phyloP scores from a whole-genome alignment of 2,329 filamentous ascomycete genomes.

The Chalaropsis thielavioides region DNA sequence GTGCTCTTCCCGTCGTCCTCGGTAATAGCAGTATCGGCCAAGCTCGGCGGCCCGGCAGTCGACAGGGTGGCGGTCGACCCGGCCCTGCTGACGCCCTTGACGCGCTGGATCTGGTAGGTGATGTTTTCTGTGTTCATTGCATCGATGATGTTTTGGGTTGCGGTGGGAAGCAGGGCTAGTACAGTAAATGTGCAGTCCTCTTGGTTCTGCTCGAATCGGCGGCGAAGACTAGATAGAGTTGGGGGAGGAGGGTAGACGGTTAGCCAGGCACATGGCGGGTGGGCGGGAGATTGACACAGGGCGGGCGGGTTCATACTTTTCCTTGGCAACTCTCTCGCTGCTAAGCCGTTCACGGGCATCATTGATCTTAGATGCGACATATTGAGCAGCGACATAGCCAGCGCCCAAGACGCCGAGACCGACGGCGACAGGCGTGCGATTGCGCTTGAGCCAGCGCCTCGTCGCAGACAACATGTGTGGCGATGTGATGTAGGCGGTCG shows the following conservation, averaged over 20 bases:
- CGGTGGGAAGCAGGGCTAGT: conserved; percentile 83
- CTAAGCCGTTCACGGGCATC: conserved; percentile 94
- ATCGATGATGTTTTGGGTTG: conserved; percentile 75
- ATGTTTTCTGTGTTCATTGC: conserved; percentile 84
- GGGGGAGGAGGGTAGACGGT: conserved; percentile 10
- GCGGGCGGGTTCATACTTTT: conserved; percentile 51
- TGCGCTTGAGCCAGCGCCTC: conserved; percentile 82
- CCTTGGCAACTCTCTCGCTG: conserved; percentile 85
- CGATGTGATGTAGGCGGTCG: neutral
- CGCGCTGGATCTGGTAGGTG: conserved; percentile 84
- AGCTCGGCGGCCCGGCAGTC: conserved; percentile 43
- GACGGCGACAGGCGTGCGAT: conserved; percentile 78
- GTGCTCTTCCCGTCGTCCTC: conserved; percentile 73
- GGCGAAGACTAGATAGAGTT: conserved; percentile 57
- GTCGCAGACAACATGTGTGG: conserved; percentile 50
- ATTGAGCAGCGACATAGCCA: conserved; percentile 84
- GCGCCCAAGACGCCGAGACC: conserved; percentile 76
- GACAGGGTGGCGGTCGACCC: conserved; percentile 41
- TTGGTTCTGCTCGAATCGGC: conserved; percentile 96
- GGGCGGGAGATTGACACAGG: neutral
- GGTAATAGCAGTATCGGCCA: conserved; percentile 55
- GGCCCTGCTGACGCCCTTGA: conserved; percentile 54
- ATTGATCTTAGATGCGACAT: conserved; percentile 78
- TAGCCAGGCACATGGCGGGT: neutral
- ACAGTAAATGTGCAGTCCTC: conserved; percentile 98